Conservation (phyloP, 2,329 filamentous ascomycete genomes). For the Passalora sequoiae region DNA sequence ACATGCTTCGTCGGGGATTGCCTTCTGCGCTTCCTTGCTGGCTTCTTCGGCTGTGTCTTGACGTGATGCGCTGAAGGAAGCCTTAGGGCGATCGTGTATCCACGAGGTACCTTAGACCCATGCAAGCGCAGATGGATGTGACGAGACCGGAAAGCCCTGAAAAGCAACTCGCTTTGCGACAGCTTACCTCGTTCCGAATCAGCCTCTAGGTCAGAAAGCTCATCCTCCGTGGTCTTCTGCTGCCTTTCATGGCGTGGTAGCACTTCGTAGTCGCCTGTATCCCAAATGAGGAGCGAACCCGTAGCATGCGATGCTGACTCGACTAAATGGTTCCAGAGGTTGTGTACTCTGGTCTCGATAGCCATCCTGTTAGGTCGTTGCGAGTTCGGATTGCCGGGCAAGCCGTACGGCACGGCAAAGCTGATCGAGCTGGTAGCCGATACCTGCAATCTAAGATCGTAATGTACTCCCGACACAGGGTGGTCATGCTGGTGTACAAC, state of each 20-base stretch:
- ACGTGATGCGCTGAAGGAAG: slow-evolving; percentile 35
- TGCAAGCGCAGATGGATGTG: slow-evolving; percentile 42
- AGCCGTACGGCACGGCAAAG: slow-evolving; percentile 45
- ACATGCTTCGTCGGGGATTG: slow-evolving; percentile 18
- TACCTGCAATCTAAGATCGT: slow-evolving; percentile 66
- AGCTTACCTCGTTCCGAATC: slow-evolving; percentile 2
- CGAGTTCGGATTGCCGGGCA: slow-evolving; percentile 41
- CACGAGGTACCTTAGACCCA: slow-evolving; percentile 35
- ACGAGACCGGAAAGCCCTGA: slow-evolving; percentile 35
- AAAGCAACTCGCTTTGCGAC: slow-evolving; percentile 36
- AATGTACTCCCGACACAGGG: slow-evolving; percentile 53
- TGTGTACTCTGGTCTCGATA: slow-evolving; percentile 43
- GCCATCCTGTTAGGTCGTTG: slow-evolving; percentile 39
- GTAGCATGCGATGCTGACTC: slow-evolving; percentile 41
- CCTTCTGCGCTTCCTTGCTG: slow-evolving; percentile 28
- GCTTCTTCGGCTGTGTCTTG: slow-evolving; percentile 23
- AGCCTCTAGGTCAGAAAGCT: slow-evolving; percentile 27
- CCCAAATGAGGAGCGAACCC: slow-evolving; percentile 44
- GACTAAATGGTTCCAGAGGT: slow-evolving; percentile 43
- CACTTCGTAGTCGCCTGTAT: slow-evolving; percentile 42
- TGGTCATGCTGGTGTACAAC: slow-evolving; percentile 71
- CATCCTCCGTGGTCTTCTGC: slow-evolving; percentile 32
- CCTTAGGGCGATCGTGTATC: slow-evolving; percentile 40
- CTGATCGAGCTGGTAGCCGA: slow-evolving; percentile 61
- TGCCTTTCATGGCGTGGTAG: slow-evolving; percentile 27